Evolutionary conservation across 441 rosid genomes (phyloP).

Genomic region (Flueggea neowawraea): DNA sequence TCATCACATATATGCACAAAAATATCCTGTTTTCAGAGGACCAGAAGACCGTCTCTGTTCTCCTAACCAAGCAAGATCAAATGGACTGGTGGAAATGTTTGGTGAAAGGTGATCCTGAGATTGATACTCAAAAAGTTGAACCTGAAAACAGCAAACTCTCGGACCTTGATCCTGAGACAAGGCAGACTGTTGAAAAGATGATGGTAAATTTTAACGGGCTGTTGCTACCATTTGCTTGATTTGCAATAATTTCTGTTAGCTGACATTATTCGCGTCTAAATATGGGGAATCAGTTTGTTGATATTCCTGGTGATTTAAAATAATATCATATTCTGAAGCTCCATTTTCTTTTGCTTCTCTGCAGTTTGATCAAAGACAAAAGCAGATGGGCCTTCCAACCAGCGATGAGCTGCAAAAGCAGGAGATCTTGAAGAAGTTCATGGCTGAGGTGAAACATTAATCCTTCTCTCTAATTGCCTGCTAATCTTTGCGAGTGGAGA

Average conservation of each 20-base stretch:
- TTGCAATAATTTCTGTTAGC: background rate
- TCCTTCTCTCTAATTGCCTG: background rate
- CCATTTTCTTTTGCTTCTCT: background rate
- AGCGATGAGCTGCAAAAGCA: conserved; percentile 96
- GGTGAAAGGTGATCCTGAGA: conserved; percentile 89
- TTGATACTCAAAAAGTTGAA: conserved; percentile 95
- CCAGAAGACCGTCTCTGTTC: conserved; percentile 63
- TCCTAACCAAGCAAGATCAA: conserved; percentile 89
- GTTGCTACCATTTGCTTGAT: background rate
- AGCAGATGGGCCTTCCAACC: conserved; percentile 92
- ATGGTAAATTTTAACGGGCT: conserved; percentile 48
- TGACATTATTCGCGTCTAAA: too few relatives aligned
- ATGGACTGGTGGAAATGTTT: conserved; percentile 96
- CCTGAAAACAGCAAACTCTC: conserved; percentile 88
- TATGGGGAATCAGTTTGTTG: too few relatives aligned
- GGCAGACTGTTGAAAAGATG: conserved; percentile 94
- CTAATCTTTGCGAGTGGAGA: background rate
- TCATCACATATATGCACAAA: background rate
- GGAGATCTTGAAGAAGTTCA: conserved; percentile 88
- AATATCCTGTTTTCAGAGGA: conserved; percentile 60
- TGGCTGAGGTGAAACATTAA: conserved; percentile 65
- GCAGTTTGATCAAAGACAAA: conserved; percentile 98
- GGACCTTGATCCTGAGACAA: conserved; percentile 89
- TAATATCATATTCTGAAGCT: background rate
- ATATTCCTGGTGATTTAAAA: too few relatives aligned